Evolutionary conservation across 257 asterid species (phyloP).

Genomic region (Solanum sitiens): DNA sequence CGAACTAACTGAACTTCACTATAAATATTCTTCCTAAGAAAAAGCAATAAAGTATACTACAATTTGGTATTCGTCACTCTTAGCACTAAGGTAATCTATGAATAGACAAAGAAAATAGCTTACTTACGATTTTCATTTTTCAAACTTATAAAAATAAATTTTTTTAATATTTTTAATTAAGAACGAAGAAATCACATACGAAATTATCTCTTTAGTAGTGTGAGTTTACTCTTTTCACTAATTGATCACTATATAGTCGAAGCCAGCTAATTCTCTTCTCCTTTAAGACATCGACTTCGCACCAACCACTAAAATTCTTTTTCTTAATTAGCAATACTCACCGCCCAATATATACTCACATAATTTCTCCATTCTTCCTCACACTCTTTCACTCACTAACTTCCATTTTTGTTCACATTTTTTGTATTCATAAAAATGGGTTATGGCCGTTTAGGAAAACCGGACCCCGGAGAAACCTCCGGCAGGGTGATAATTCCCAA

Average conservation of each 20-base stretch:
- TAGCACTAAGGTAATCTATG: background rate
- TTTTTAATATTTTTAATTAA: background rate
- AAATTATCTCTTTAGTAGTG: background rate
- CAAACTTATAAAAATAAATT: background rate
- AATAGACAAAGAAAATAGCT: background rate
- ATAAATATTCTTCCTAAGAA: background rate
- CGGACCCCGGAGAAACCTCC: slow-evolving; percentile 26
- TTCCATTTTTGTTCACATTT: background rate
- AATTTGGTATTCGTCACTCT: background rate
- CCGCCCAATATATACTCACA: background rate
- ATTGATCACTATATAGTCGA: background rate
- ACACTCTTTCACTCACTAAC: background rate
- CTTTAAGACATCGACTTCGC: slow-evolving; percentile 25
- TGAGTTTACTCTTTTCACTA: background rate
- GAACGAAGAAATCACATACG: no score
- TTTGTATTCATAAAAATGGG: slow-evolving; percentile 24
- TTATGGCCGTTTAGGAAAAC: slow-evolving; percentile 41
- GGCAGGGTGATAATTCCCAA: slow-evolving; percentile 4
- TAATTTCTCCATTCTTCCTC: background rate
- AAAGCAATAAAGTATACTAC: background rate
- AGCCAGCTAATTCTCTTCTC: slow-evolving; percentile 26
- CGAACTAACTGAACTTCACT: background rate
- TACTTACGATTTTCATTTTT: no score
- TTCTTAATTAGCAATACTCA: background rate
- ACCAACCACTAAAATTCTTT: slow-evolving; percentile 12